phyloP scores from a whole-genome alignment of 257 asterid species.

The Lycium barbarum region DNA sequence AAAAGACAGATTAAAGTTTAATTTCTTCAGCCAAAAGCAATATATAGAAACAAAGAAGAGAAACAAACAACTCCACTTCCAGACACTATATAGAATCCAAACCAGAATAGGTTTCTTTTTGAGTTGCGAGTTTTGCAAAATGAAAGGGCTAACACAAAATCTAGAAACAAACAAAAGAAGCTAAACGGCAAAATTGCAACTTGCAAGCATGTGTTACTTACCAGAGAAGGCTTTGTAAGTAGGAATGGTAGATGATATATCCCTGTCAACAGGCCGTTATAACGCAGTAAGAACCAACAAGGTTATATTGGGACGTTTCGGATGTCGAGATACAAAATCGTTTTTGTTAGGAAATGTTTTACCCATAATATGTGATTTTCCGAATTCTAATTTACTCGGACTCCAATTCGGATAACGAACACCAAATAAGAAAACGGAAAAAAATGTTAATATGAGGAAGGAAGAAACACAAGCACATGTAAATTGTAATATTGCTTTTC shows the following conservation, averaged over 20 bases:
- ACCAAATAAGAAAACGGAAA: neutral
- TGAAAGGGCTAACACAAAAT: neutral
- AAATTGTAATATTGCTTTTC: conserved; percentile 4
- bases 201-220: neutral
- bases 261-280: neutral
- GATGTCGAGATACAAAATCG: too few species aligned
- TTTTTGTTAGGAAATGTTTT: too few species aligned
- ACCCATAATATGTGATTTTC: too few species aligned
- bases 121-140: neutral
- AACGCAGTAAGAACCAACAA: neutral
- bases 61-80: neutral
- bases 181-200: neutral
- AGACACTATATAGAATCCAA: neutral
- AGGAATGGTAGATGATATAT: conserved; percentile 10
- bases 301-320: too few species aligned
- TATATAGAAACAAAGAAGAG: neutral
- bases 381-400: too few species aligned
- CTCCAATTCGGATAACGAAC: neutral
- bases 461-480: neutral
- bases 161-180: neutral
- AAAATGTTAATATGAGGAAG: neutral
- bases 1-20: neutral
- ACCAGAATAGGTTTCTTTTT: neutral
- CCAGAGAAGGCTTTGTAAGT: neutral
- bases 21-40: neutral